These are phyloP conservation scores for Hyaloscypha hepaticicola DNA, from an alignment of 495 filamentous ascomycete genomes.

Conservation along the genomic window DNA sequence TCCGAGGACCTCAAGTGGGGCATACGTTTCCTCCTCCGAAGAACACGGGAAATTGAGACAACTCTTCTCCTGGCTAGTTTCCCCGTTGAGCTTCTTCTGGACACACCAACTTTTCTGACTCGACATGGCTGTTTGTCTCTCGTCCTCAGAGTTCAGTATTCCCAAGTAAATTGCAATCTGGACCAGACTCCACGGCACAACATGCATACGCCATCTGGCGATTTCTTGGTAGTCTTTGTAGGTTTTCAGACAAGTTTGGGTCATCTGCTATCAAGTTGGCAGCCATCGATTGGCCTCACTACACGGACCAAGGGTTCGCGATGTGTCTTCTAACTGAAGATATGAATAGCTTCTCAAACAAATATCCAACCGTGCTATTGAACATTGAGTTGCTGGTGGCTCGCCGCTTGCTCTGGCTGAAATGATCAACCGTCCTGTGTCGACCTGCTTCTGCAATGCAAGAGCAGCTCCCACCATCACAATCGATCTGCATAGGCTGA, in stretches of 20 bases:
- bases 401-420: slow-evolving; percentile 4
- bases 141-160: not conserved
- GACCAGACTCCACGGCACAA: not conserved
- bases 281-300: not conserved
- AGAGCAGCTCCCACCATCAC: slow-evolving; percentile 1
- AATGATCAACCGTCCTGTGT: not conserved
- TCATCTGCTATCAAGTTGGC: not conserved
- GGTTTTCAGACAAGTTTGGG: not conserved
- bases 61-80: not conserved
- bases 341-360: slow-evolving; percentile 20
- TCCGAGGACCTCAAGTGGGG: not conserved
- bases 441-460: not conserved
- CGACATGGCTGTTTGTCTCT: not conserved
- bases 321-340: not conserved
- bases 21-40: not conserved
- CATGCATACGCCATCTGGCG: not conserved
- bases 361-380: slow-evolving; percentile 14
- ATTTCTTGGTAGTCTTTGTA: not conserved
- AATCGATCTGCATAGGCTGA: not conserved
- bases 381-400: not conserved
- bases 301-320: slow-evolving; percentile 23
- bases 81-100: not conserved
- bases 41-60: not conserved
- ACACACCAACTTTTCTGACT: not conserved
- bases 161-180: not conserved